A percentile compares a stretch with the other conserved stretches of the same genome.
Conservation (phyloP, 2,329 filamentous ascomycete species). For the Metarhizium humberi region DNA sequence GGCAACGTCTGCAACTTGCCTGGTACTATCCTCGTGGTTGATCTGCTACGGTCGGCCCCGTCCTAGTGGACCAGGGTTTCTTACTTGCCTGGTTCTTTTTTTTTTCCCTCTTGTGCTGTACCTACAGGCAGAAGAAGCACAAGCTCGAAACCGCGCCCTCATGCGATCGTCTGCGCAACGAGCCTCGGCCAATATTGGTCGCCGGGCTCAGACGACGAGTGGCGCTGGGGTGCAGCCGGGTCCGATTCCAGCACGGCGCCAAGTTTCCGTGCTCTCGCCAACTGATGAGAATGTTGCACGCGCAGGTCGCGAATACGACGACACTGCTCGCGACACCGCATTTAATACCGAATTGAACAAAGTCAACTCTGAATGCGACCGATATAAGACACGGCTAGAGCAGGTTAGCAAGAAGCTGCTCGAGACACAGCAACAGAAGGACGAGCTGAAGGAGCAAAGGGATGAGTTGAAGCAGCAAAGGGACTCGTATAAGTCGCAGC, state of each 20-base stretch:
- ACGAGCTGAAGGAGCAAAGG: slow-evolving; percentile 11
- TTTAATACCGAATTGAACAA: slow-evolving; percentile 16
- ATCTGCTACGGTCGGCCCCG: too few relatives aligned
- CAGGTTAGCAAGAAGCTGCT: slow-evolving; percentile 20
- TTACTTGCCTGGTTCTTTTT: too few relatives aligned
- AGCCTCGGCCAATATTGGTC: slow-evolving; percentile 11
- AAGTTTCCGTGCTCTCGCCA: neutral
- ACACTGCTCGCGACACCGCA: slow-evolving; percentile 10
- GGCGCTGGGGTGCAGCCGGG: neutral
- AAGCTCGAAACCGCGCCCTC: neutral
- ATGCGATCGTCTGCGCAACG: slow-evolving; percentile 10
- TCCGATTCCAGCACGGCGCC: slow-evolving; percentile 2
- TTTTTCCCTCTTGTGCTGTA: too few relatives aligned
- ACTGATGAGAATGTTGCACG: slow-evolving; percentile 1
- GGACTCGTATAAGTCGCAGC: neutral
- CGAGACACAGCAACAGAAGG: slow-evolving; percentile 12
- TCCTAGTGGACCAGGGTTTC: too few relatives aligned
- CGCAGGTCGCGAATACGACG: slow-evolving; percentile 9
- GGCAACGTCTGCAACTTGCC: neutral
- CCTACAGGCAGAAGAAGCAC: neutral
- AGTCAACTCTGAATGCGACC: slow-evolving; percentile 12
- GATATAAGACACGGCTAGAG: slow-evolving; percentile 17
- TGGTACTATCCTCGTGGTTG: too few relatives aligned
- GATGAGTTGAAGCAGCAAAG: slow-evolving; percentile 1
- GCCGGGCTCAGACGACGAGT: slow-evolving; percentile 5